Evolutionary conservation across 306 rosid species (phyloP).

Genomic region (Argentina anserina): DNA sequence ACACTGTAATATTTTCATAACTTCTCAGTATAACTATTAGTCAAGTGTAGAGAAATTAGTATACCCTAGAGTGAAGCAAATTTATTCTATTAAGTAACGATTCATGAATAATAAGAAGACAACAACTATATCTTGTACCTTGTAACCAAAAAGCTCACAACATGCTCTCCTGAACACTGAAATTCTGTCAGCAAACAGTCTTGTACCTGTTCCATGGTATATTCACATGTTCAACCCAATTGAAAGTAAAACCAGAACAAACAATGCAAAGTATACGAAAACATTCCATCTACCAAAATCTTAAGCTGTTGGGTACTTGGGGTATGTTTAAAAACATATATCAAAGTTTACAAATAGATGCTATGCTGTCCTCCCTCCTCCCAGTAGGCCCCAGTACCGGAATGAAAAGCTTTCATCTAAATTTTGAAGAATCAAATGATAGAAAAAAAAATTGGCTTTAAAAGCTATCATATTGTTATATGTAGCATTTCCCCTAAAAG

Average conservation of each 20-base stretch:
- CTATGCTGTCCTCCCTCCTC: neutral
- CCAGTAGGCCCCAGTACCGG: neutral
- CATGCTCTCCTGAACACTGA: conserved; percentile 95
- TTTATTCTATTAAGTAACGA: neutral
- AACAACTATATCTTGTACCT: conserved; percentile 45
- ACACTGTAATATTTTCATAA: neutral
- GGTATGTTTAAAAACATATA: neutral
- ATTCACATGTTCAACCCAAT: conserved; percentile 24
- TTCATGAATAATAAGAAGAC: neutral
- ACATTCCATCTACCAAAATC: neutral
- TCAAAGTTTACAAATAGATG: neutral
- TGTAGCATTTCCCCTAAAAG: neutral
- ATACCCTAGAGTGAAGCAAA: neutral
- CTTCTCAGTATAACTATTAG: neutral
- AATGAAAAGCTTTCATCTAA: neutral
- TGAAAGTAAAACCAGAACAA: neutral
- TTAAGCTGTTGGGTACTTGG: conserved; percentile 25
- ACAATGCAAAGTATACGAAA: neutral
- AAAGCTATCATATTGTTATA: neutral
- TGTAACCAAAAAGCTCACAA: conserved; percentile 97
- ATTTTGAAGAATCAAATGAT: conserved; percentile 3
- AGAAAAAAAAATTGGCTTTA: too few species aligned
- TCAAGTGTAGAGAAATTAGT: neutral
- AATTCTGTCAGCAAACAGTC: conserved; percentile 93
- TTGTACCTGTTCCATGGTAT: conserved; percentile 65